Percentiles rank a stretch among this genome's conserved stretches.
Conservation (phyloP, 306 rosid genomes). For the Macrotyloma uniflorum region DNA sequence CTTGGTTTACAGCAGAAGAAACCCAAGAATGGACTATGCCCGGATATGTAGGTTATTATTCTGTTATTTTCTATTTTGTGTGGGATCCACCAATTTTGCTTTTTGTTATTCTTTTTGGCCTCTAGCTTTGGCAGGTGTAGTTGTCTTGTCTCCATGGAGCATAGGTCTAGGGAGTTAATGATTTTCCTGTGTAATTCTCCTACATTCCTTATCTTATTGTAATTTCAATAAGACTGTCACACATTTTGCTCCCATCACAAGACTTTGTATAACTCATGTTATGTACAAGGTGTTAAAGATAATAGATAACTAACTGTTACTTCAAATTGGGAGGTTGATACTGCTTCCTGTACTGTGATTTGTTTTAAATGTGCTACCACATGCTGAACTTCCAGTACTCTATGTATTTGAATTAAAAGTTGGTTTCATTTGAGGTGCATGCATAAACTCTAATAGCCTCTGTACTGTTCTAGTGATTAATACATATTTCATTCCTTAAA, state of each 20-base stretch:
- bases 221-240: neutral
- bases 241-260: neutral
- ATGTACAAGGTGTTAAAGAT: constrained; percentile 10
- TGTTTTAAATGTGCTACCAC: constrained; percentile 21
- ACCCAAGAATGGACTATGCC: neutral
- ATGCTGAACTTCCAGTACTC: constrained; percentile 25
- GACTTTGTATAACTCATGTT: constrained; percentile 21
- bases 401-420: constrained; percentile 20
- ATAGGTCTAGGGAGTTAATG: neutral
- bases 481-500: constrained; percentile 26
- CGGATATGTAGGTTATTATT: neutral
- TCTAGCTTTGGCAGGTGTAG: neutral
- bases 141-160: neutral
- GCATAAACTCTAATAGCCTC: constrained; percentile 28
- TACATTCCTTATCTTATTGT: neutral
- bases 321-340: constrained; percentile 12
- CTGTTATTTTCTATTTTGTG: neutral
- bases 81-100: neutral
- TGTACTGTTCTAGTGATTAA: constrained; percentile 24
- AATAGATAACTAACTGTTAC: constrained; percentile 18
- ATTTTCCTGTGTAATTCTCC: neutral
- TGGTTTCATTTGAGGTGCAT: constrained; percentile 26
- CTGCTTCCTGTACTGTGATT: constrained; percentile 31
- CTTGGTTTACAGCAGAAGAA: neutral
- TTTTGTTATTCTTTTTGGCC: neutral